These are phyloP conservation scores for Heliocybe sulcata DNA, from an alignment of 1,284 basidiomycete genomes.

Conservation along the genomic window DNA sequence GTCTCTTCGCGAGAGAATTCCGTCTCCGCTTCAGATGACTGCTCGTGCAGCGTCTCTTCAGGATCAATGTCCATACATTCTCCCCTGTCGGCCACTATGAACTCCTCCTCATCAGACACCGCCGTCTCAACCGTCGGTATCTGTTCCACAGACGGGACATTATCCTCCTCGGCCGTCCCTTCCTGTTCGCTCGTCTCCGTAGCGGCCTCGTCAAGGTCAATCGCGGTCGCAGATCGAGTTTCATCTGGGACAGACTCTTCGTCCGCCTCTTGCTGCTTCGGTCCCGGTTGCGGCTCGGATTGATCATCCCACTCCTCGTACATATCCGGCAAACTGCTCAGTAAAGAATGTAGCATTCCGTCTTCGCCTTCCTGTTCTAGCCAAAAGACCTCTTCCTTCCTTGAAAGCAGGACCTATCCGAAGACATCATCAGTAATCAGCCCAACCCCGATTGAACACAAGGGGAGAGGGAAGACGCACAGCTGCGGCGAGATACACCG, in stretches of 20 bases:
- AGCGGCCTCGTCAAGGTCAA: too few species aligned
- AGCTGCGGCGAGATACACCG: constrained; percentile 78
- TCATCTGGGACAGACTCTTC: neutral
- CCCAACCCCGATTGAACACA: neutral
- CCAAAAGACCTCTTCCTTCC: constrained; percentile 49
- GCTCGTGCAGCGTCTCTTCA: neutral
- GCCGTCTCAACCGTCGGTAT: neutral
- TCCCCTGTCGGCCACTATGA: constrained; percentile 7
- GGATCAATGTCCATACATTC: constrained; percentile 27
- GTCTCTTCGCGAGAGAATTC: neutral
- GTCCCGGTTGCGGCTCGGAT: neutral
- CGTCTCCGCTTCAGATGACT: neutral
- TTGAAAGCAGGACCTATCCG: constrained; percentile 50
- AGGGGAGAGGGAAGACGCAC: too few species aligned
- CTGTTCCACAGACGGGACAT: neutral
- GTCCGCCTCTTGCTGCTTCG: constrained; percentile 3
- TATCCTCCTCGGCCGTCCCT: neutral
- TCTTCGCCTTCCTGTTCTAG: constrained; percentile 63
- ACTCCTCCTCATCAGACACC: constrained; percentile 10
- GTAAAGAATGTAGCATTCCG: constrained; percentile 80
- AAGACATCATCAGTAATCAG: neutral
- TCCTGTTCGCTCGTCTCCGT: neutral
- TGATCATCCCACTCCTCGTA: constrained; percentile 26
- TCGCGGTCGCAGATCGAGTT: neutral
- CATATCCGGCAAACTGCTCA: constrained; percentile 67